A percentile compares a stretch with the other conserved stretches of the same genome.
These are phyloP conservation scores for Trichoderma brevicompactum DNA, from an alignment of 2,329 filamentous ascomycete species.

Conservation along the genomic window DNA sequence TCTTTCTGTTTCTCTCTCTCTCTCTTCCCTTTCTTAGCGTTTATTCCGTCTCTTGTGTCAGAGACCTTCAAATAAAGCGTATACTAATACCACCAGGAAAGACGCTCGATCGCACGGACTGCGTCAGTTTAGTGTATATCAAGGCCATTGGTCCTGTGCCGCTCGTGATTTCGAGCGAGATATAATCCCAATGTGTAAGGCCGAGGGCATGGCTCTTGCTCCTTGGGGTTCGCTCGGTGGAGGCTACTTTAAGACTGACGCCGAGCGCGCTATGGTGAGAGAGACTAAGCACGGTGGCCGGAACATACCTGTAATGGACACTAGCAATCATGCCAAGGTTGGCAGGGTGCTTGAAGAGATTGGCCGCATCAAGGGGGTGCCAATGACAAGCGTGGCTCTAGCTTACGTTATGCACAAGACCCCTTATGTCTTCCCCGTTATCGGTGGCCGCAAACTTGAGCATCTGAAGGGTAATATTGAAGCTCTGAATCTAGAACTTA, in stretches of 20 bases:
- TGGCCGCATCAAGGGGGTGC: conserved; percentile 47
- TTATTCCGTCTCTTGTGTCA: too few species aligned
- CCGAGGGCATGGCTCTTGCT: conserved; percentile 54
- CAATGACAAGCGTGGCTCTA: conserved; percentile 60
- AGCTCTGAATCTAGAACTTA: conserved; percentile 64
- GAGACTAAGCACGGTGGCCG: not conserved
- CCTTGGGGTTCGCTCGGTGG: conserved; percentile 63
- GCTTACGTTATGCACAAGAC: conserved; percentile 76
- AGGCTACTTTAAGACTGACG: conserved; percentile 49
- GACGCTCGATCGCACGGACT: conserved; percentile 73
- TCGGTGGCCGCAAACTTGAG: conserved; percentile 70
- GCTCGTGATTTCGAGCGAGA: conserved; percentile 48
- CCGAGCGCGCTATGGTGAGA: not conserved
- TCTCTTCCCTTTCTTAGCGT: too few species aligned
- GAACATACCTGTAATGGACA: conserved; percentile 9
- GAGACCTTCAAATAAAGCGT: too few species aligned
- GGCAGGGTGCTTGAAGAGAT: conserved; percentile 55
- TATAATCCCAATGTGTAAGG: conserved; percentile 49
- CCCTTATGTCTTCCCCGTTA: conserved; percentile 73
- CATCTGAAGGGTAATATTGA: conserved; percentile 73
- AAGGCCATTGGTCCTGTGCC: conserved; percentile 48
- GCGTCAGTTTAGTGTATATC: conserved; percentile 63
- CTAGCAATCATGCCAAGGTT: conserved; percentile 51
- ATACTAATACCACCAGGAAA: conserved; percentile 66
- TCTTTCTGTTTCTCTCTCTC: too few species aligned